Percentiles rank a stretch among this genome's conserved stretches.
Evolutionary conservation across 2,329 filamentous ascomycete genomes (phyloP).

Genomic region (Hortaea werneckii): DNA sequence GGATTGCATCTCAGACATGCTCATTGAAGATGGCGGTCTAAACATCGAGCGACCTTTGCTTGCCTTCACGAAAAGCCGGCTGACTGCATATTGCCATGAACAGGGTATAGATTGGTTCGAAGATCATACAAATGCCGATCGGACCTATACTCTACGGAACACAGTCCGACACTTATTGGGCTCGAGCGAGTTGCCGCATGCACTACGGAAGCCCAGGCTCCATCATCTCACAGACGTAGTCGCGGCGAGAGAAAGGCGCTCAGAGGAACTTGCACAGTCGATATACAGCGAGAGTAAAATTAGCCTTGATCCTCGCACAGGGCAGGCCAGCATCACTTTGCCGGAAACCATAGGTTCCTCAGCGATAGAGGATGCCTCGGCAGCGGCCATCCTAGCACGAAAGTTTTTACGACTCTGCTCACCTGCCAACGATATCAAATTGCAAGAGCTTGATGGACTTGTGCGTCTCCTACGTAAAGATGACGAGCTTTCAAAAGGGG

Average conservation of each 20-base stretch:
- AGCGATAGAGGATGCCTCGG: not conserved
- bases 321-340: not conserved
- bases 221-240: conserved; percentile 49
- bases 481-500: no score
- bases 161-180: conserved; percentile 60
- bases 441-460: not conserved
- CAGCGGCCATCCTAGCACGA: no score
- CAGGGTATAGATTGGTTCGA: conserved; percentile 66
- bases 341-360: not conserved
- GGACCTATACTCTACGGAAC: conserved; percentile 69
- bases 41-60: conserved; percentile 62
- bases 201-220: conserved; percentile 57
- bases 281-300: conserved; percentile 39
- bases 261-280: conserved; percentile 44
- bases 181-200: conserved; percentile 53
- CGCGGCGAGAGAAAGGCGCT: conserved; percentile 31
- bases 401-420: not conserved
- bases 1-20: not conserved
- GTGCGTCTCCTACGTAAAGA: not conserved
- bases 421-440: not conserved
- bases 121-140: conserved; percentile 72
- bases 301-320: conserved; percentile 22
- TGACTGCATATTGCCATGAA: conserved; percentile 66
- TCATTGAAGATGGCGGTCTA: conserved; percentile 54
- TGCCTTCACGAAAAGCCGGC: conserved; percentile 57